These are phyloP conservation scores for Amanita polypyramis DNA, from an alignment of 768 basidiomycete genomes.

Conservation along the genomic window DNA sequence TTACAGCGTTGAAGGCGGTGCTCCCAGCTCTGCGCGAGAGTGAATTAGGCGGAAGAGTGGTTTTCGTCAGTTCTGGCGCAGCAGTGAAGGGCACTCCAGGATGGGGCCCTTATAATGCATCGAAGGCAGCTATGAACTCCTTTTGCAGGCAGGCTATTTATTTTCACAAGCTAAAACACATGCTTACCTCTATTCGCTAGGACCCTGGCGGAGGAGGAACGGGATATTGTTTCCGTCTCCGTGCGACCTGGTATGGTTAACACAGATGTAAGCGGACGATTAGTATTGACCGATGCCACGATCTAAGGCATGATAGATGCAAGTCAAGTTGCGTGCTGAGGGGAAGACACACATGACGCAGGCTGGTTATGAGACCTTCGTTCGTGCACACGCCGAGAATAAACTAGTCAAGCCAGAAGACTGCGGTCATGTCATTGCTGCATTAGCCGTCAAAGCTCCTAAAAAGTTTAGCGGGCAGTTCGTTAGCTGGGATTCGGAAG, in stretches of 20 bases:
- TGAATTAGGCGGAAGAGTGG: constrained; percentile 46
- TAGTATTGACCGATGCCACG: not conserved
- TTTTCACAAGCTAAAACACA: not conserved
- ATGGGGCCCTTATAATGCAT: constrained; percentile 78
- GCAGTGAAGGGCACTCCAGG: constrained; percentile 54
- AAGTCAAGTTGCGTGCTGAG: constrained; percentile 39
- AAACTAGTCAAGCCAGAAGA: constrained; percentile 67
- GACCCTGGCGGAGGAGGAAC: constrained; percentile 80
- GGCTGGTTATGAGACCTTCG: constrained; percentile 46
- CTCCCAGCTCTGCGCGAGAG: constrained; percentile 63
- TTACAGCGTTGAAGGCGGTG: constrained; percentile 55
- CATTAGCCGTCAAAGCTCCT: constrained; percentile 56
- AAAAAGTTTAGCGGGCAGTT: constrained; percentile 64
- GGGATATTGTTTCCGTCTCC: constrained; percentile 61
- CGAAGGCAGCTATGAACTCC: constrained; percentile 86
- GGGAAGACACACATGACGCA: constrained; percentile 44
- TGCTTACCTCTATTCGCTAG: constrained; percentile 23
- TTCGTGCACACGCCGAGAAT: constrained; percentile 48
- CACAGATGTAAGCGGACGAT: constrained; percentile 45
- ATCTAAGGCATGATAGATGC: constrained; percentile 50
- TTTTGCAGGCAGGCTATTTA: constrained; percentile 48
- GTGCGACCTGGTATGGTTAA: constrained; percentile 85
- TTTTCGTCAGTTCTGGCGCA: constrained; percentile 84
- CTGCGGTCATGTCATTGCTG: constrained; percentile 71
- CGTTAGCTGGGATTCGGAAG: constrained; percentile 69